Evolutionary conservation across 2,329 filamentous ascomycete species (phyloP).

Genomic region (Aureobasidium melanogenum): DNA sequence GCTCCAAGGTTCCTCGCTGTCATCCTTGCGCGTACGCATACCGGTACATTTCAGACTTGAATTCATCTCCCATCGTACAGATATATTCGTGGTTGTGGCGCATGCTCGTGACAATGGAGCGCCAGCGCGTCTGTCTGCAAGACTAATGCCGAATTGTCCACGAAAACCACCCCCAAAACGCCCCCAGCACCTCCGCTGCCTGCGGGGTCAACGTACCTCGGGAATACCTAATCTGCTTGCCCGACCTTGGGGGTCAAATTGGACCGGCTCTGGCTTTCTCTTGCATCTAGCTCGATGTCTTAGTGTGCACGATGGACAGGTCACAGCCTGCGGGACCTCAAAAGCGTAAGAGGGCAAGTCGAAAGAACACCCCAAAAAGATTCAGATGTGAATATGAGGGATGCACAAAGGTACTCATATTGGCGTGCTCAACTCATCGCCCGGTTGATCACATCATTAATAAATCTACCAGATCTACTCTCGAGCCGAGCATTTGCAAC

Average conservation of each 20-base stretch:
- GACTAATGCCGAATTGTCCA: background rate
- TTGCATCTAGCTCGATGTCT: background rate
- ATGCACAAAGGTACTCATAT: slow-evolving; percentile 57
- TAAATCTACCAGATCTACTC: slow-evolving; percentile 64
- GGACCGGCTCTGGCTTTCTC: background rate
- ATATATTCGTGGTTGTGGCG: background rate
- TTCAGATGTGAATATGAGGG: slow-evolving; percentile 64
- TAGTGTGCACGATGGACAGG: background rate
- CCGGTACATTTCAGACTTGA: too few relatives aligned
- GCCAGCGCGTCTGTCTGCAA: background rate
- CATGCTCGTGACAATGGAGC: too few relatives aligned
- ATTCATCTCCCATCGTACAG: background rate
- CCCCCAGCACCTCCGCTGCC: background rate
- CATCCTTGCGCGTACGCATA: too few relatives aligned
- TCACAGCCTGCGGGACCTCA: background rate
- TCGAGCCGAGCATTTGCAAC: slow-evolving; percentile 84
- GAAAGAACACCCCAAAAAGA: slow-evolving; percentile 67
- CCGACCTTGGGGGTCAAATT: background rate
- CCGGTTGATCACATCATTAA: background rate
- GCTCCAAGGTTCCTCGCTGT: background rate
- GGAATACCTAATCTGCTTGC: background rate
- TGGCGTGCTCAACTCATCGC: background rate
- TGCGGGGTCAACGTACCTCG: background rate
- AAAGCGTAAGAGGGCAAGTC: slow-evolving; percentile 47
- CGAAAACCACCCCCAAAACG: background rate